Conservation (phyloP, 495 filamentous ascomycete genomes). For the Penicillium argentinense region DNA sequence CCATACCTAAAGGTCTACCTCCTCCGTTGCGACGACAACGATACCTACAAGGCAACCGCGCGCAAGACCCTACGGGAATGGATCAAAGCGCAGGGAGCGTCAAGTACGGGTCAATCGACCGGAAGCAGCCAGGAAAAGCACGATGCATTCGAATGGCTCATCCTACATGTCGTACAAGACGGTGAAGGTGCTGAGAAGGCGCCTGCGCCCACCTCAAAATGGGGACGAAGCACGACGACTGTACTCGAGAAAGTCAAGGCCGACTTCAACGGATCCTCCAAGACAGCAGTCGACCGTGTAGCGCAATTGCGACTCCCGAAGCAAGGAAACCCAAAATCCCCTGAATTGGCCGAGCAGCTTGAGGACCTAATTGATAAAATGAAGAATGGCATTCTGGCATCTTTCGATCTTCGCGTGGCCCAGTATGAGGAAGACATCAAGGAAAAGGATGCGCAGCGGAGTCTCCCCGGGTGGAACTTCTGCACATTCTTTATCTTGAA, state of each 20-base stretch:
- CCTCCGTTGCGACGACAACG: slow-evolving; percentile 90
- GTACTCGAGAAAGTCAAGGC: slow-evolving; percentile 86
- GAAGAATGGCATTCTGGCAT: slow-evolving; percentile 80
- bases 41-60: slow-evolving; percentile 79
- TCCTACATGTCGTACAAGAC: slow-evolving; percentile 80
- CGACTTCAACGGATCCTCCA: slow-evolving; percentile 88
- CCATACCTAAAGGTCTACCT: slow-evolving; percentile 92
- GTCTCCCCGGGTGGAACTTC: slow-evolving; percentile 95
- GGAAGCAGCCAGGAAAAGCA: slow-evolving; percentile 70
- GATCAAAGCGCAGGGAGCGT: slow-evolving; percentile 73
- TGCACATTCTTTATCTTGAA: slow-evolving; percentile 98
- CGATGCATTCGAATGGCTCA: slow-evolving; percentile 96
- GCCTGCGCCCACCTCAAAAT: slow-evolving; percentile 68
- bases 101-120: slow-evolving; percentile 31
- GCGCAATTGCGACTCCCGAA: slow-evolving; percentile 77
- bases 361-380: slow-evolving; percentile 82
- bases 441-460: slow-evolving; percentile 86
- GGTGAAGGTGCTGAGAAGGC: slow-evolving; percentile 62
- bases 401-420: slow-evolving; percentile 85
- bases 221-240: slow-evolving; percentile 75
- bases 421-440: slow-evolving; percentile 98
- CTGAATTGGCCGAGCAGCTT: slow-evolving; percentile 72
- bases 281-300: slow-evolving; percentile 73
- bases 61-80: slow-evolving; percentile 82
- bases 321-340: slow-evolving; percentile 49